Conservation (phyloP, 2,329 filamentous ascomycete species). For the Monosporascus sp. region DNA sequence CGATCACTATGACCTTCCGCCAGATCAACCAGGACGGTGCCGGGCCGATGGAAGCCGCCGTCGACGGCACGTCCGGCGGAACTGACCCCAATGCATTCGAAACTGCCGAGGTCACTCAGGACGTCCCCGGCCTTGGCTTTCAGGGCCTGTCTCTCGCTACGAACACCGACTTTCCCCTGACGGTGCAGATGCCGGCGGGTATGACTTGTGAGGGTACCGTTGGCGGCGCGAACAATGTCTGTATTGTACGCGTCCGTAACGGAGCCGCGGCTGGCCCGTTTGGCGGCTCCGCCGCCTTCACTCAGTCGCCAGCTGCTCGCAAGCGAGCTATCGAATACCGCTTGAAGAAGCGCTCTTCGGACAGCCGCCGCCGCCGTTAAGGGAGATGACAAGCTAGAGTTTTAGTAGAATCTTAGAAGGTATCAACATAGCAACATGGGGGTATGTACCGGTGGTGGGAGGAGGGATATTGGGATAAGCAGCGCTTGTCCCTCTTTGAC, state of each 20-base stretch:
- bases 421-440: too few relatives aligned
- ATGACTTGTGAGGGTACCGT: constrained; percentile 60
- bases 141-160: constrained; percentile 53
- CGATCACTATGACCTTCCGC: constrained; percentile 59
- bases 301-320: constrained; percentile 49
- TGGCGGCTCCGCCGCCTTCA: constrained; percentile 61
- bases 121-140: constrained; percentile 55
- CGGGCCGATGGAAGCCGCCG: constrained; percentile 53
- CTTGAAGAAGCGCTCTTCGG: constrained; percentile 28
- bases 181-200: constrained; percentile 59
- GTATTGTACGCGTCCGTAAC: constrained; percentile 61
- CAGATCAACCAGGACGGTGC: constrained; percentile 69
- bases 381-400: not conserved
- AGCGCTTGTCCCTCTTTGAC: too few relatives aligned
- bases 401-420: not conserved
- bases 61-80: constrained; percentile 60
- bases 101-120: constrained; percentile 49
- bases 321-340: constrained; percentile 58
- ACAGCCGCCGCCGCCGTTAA: constrained; percentile 15
- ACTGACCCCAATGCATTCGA: constrained; percentile 56
- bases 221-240: constrained; percentile 56
- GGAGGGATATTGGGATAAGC: too few relatives aligned
- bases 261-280: constrained; percentile 57
- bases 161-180: constrained; percentile 59
- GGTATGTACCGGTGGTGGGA: too few relatives aligned